Base-by-base conservation (phyloP, 2,329 filamentous ascomycete species). In the Cladobotryum mycophilum region DNA sequence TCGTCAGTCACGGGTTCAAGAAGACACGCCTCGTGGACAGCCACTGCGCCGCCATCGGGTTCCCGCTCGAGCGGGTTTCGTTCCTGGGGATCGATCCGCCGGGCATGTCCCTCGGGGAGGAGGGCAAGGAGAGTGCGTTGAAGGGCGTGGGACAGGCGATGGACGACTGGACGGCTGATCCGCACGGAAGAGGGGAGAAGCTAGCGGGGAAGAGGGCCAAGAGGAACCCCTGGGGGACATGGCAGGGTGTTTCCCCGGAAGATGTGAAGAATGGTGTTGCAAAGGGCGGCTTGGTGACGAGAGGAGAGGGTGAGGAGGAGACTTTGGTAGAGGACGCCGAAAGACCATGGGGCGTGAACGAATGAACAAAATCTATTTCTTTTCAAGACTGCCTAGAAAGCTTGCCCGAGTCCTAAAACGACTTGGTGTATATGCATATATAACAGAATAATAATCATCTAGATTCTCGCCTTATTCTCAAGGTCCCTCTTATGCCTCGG, bases 1-100 rank as follows among this genome's bases (percentile, higher is more conserved):
- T 89, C 17, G 71, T 89, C 38, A 85, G 82, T 57, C 85, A 89
- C 61, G 79, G 69, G 5, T 90, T 90, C 67, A 90, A 90, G 65
- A 70, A 73, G 14, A 63, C 68, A 8, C 75, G 86, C 1, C 79
- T 89, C 20, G 66, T 85, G 45, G 75, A 83, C 30, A 74, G 78
- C 3, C 86, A 90, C 68, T 81, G 83, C 56, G 69, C 65, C 5
- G 84, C 84, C 13, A 70, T 89, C n/a, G 74, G 75, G 0, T 81
- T 79, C 47, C 73, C 77, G 0, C 52, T 68, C 1, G 60, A 70
- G 0, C 63, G 65, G 1, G 71, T 82, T 1, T 46, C 43, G 0
- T 85, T 82, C 48, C 58, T 85, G 6, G 86, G 85, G 0, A 78
- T 88, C 46, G 81, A 89, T 60, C 86, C 86, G 14, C 78, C 76